Percentiles rank a stretch among this genome's conserved stretches.
Evolutionary conservation across 139 green algal species (phyloP).

Genomic region (Trebouxia sp.): DNA sequence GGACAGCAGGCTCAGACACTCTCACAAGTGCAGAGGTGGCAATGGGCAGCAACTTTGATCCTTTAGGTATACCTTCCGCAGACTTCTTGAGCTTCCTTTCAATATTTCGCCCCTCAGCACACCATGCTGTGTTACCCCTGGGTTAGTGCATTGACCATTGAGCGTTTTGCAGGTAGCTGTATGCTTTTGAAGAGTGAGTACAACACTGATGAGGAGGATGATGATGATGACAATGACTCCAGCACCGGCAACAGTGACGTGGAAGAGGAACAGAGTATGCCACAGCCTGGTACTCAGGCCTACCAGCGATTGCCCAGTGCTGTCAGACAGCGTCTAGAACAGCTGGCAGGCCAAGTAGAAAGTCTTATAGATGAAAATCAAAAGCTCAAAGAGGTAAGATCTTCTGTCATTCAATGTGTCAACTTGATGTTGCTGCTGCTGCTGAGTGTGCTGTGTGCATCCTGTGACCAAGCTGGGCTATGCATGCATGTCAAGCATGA

Average conservation of each 20-base stretch:
- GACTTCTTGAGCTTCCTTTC: too few species aligned
- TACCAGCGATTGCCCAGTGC: neutral
- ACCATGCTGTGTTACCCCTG: too few species aligned
- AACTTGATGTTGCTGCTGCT: too few species aligned
- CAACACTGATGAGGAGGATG: neutral
- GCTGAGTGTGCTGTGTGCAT: too few species aligned
- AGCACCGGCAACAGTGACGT: neutral
- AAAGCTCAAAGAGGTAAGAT: slow-evolving; percentile 1
- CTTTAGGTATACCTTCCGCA: neutral
- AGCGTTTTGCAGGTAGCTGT: neutral
- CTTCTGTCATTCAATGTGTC: neutral
- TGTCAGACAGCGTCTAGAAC: neutral
- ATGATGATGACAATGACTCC: neutral
- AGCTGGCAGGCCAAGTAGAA: neutral
- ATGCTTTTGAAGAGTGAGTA: slow-evolving; percentile 12
- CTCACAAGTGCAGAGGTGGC: slow-evolving; percentile 12
- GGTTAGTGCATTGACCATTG: too few species aligned
- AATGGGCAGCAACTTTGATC: slow-evolving; percentile 23
- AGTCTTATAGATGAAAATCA: neutral
- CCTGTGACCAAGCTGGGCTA: too few species aligned
- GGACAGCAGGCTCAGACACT: slow-evolving; percentile 21
- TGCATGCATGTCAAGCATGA: too few species aligned
- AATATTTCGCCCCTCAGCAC: too few species aligned
- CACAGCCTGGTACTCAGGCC: too few species aligned
- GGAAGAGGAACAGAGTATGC: slow-evolving; percentile 2